These are phyloP conservation scores for Metschnikowia aberdeeniae DNA, from an alignment of 805 yeast genomes.

Conservation along the genomic window DNA sequence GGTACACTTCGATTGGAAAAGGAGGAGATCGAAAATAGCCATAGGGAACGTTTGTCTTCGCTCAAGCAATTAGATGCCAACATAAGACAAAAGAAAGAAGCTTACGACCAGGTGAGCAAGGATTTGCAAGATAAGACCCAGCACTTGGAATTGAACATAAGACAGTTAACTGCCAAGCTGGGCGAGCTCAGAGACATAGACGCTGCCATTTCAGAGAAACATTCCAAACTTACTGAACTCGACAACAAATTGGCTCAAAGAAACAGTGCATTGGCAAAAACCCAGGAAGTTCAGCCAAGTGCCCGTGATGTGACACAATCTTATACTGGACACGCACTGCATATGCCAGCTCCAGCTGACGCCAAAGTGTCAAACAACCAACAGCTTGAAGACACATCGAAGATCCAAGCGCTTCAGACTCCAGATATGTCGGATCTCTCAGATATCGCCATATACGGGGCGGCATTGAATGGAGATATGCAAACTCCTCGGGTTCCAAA, in stretches of 20 bases:
- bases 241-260: constrained; percentile 5
- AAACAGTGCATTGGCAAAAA: not conserved
- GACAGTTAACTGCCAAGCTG: constrained; percentile 11
- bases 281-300: not conserved
- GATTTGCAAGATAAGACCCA: constrained; percentile 1
- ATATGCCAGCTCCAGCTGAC: not conserved
- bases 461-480: constrained; percentile 27
- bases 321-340: not conserved
- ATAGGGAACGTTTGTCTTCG: constrained; percentile 19
- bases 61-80: constrained; percentile 23
- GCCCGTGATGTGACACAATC: not conserved
- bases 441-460: constrained; percentile 37
- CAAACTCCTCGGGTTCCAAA: constrained; percentile 3
- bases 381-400: not conserved
- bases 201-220: constrained; percentile 7
- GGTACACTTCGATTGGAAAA: constrained; percentile 16
- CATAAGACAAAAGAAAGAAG: constrained; percentile 17
- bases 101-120: constrained; percentile 9
- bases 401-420: constrained; percentile 10
- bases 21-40: constrained; percentile 15
- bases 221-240: constrained; percentile 1
- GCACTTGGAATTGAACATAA: constrained; percentile 14
- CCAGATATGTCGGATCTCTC: constrained; percentile 33
- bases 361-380: not conserved
- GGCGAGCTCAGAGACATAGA: constrained; percentile 11